phyloP scores from a whole-genome alignment of 1,284 basidiomycete genomes.

The Ceratorhiza oryzae-sativae region DNA sequence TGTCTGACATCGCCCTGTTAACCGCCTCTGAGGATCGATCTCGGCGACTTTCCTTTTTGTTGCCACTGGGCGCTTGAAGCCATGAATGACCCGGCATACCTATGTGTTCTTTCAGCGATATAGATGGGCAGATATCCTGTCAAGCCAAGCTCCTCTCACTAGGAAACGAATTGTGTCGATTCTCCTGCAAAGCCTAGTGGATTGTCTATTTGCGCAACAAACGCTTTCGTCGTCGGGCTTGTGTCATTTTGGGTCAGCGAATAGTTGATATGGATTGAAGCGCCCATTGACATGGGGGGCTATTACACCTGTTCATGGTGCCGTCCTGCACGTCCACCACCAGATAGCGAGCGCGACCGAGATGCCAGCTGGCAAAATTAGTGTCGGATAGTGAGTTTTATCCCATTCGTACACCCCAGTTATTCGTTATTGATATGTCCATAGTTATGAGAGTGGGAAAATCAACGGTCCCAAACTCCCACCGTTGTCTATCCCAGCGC shows the following conservation, averaged over 20 bases:
- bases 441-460: constrained; percentile 61
- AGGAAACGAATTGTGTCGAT: too few species aligned
- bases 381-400: constrained; percentile 33
- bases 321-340: constrained; percentile 2
- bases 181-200: too few species aligned
- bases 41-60: too few species aligned
- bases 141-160: too few species aligned
- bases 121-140: too few species aligned
- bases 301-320: background rate
- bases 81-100: too few species aligned
- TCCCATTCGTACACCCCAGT: background rate
- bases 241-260: constrained; percentile 27
- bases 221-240: constrained; percentile 30
- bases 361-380: constrained; percentile 30
- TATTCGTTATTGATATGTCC: background rate
- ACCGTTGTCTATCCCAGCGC: constrained; percentile 78
- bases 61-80: too few species aligned
- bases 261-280: background rate
- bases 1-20: constrained; percentile 1
- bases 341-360: background rate
- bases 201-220: too few species aligned
- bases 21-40: too few species aligned
- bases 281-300: constrained; percentile 24
- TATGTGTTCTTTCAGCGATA: too few species aligned
- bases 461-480: constrained; percentile 92